Evolutionary conservation across 1,284 basidiomycete genomes (phyloP), one percentile per base, ranked within the genome.

Genomic region (Puccinia hordei): DNA sequence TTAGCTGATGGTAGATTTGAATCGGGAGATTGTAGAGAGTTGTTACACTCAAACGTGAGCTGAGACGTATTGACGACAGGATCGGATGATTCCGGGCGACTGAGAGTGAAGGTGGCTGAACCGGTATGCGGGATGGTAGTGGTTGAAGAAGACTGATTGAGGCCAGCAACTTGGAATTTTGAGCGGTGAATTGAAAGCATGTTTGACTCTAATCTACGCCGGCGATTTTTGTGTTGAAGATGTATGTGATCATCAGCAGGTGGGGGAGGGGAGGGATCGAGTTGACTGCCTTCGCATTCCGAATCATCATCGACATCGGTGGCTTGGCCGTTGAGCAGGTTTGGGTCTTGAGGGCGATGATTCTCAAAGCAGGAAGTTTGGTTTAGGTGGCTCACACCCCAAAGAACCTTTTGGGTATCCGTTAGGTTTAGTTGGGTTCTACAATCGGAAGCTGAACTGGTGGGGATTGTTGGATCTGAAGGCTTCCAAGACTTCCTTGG

Each of bases 401-500:
- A 53, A 27, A 53, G 61, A 33, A 44, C 38, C 44, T 65, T 44
- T 73, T 71, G 69, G 81, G 83, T 24, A 77, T 82, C 53, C 19
- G 66, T 59, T 76, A 76, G 41, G 78, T 57, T 35, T 63, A 55
- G 41, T 49, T 49, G 66, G 30, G 2, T 27, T 24, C 66, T 49
- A 30, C 44, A n/a, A 74, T 71, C 24, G 38, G 68, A 44, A 61
- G 33, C 41, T 44, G 59, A 30, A n/a, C 33, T 49, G 27, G 57
- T 19, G 61, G 19, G 17, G 38, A 30, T 30, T 46, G 17, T 24
- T 49, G 46, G 17, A 30, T 44, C 59, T 24, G 65, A 46, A 44
- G 61, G 73, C 65, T 83, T 82, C 84, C 84, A 84, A 13, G 82
- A 83, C 53, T 83, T 83, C 15, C 82, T 82, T 30, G 82, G 72